A percentile compares a stretch with the other conserved stretches of the same genome.
These are phyloP conservation scores for Streptanthus diversifolius DNA, from an alignment of 345 rosid species.

Conservation along the genomic window DNA sequence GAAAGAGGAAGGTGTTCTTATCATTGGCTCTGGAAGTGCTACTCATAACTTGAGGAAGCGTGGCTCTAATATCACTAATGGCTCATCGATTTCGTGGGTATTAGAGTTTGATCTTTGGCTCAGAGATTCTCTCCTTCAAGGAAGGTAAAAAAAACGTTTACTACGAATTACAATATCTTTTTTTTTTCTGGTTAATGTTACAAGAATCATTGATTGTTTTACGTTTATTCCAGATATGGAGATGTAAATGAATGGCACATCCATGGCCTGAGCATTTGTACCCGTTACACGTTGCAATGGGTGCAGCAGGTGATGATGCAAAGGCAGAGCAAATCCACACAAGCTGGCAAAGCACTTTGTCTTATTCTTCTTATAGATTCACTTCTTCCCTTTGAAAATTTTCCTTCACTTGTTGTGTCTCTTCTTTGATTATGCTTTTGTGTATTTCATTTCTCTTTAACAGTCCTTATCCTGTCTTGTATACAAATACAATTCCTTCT, in stretches of 20 bases:
- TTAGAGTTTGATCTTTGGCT: slow-evolving; percentile 80
- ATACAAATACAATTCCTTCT: background rate
- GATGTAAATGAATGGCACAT: slow-evolving; percentile 82
- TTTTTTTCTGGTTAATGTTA: background rate
- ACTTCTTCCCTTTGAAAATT: slow-evolving; percentile 35
- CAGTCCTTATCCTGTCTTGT: background rate
- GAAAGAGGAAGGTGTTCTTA: slow-evolving; percentile 79
- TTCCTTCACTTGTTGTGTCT: slow-evolving; percentile 3
- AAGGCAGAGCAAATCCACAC: slow-evolving; percentile 70
- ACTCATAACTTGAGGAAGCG: slow-evolving; percentile 68
- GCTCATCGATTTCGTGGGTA: slow-evolving; percentile 61
- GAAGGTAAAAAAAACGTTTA: slow-evolving; percentile 62
- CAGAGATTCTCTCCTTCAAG: slow-evolving; percentile 65
- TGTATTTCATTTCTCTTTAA: background rate
- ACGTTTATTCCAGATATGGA: slow-evolving; percentile 46
- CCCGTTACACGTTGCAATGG: slow-evolving; percentile 88
- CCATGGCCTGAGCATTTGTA: slow-evolving; percentile 89
- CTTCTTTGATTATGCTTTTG: background rate
- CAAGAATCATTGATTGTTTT: background rate
- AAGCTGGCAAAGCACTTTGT: slow-evolving; percentile 76
- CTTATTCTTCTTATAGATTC: slow-evolving; percentile 80
- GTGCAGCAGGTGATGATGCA: slow-evolving; percentile 70
- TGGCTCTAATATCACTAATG: background rate
- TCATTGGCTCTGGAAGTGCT: slow-evolving; percentile 81
- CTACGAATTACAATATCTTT: background rate